A percentile compares a stretch with the other conserved stretches of the same genome.
These are phyloP conservation scores for Aureobasidium sp. DNA, from an alignment of 2,329 filamentous ascomycete species.

Conservation along the genomic window DNA sequence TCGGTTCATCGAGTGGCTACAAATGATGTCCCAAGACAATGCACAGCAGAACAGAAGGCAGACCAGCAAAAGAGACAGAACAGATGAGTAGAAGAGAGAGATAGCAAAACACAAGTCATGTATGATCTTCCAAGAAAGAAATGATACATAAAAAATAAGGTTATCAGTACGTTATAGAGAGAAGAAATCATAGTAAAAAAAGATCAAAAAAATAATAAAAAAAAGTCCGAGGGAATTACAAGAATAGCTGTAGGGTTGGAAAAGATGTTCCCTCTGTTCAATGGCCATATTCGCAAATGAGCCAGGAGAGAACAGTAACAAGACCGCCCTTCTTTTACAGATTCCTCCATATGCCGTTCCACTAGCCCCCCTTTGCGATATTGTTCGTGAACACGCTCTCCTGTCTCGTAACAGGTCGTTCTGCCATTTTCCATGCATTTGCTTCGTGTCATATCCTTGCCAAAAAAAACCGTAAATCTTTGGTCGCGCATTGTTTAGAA, in stretches of 20 bases:
- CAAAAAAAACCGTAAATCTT: neutral
- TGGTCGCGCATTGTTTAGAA: slow-evolving; percentile 45
- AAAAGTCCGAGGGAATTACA: too few relatives aligned
- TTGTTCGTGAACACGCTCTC: slow-evolving; percentile 3
- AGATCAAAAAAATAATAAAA: too few relatives aligned
- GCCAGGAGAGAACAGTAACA: too few relatives aligned
- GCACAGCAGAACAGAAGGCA: neutral
- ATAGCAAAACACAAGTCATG: neutral
- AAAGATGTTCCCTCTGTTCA: neutral
- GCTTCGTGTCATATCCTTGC: too few relatives aligned
- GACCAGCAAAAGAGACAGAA: neutral
- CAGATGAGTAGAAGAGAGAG: neutral
- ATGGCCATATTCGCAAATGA: neutral
- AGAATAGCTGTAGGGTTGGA: too few relatives aligned
- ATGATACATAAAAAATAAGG: neutral
- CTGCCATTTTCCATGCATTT: neutral
- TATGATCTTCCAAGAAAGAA: neutral
- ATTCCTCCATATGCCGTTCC: neutral
- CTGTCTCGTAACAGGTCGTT: slow-evolving; percentile 2
- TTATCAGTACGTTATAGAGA: too few relatives aligned
- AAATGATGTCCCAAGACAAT: too few relatives aligned
- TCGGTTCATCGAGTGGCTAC: too few relatives aligned
- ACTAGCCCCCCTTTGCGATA: neutral
- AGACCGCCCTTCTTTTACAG: neutral
- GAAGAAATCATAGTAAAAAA: too few relatives aligned